These are phyloP conservation scores for Flaveria linearis DNA, from an alignment of 129 eudicot genomes.

Conservation along the genomic window DNA sequence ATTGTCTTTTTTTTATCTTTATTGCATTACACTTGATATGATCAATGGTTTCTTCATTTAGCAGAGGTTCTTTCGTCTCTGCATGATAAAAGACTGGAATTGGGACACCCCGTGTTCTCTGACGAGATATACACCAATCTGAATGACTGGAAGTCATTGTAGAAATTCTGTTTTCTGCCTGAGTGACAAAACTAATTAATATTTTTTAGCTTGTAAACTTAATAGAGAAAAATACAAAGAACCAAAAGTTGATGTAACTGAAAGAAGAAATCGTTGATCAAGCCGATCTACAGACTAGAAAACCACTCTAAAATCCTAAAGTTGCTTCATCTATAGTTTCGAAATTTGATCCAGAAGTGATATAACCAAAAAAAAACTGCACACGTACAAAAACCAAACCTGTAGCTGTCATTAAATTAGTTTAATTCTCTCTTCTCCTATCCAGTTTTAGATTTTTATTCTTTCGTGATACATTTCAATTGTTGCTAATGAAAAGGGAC, in stretches of 20 bases:
- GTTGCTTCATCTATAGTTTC: background rate
- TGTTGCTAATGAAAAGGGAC: no score
- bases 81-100: conserved; percentile 95
- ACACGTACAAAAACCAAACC: background rate
- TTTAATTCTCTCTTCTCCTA: no score
- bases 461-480: no score
- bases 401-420: background rate
- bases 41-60: conserved; percentile 81
- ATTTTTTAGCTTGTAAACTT: background rate
- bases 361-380: background rate
- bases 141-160: conserved; percentile 91
- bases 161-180: conserved; percentile 88
- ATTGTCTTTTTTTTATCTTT: conserved; percentile 38
- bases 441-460: no score
- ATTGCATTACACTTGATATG: conserved; percentile 80
- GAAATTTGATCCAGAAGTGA: background rate
- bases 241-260: background rate
- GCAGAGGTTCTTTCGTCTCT: conserved; percentile 80
- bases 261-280: background rate
- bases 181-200: background rate
- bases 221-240: background rate
- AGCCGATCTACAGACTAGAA: background rate
- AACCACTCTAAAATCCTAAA: background rate
- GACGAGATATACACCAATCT: conserved; percentile 99
- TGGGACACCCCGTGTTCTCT: conserved; percentile 99